Conservation (phyloP, 768 basidiomycete genomes). For the Suillus subalutaceus region DNA sequence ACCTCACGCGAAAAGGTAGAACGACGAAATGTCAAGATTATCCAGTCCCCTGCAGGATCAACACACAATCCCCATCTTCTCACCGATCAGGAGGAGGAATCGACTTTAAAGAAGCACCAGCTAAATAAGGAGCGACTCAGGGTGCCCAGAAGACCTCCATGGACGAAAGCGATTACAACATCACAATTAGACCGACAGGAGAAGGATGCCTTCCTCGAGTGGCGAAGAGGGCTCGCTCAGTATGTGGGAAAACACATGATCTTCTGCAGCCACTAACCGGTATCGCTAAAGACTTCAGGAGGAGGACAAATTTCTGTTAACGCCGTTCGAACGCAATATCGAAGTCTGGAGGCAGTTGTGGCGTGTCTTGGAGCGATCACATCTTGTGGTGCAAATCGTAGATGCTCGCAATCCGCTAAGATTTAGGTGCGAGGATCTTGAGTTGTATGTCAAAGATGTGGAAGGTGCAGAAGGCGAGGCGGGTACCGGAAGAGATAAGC, state of each 20-base stretch:
- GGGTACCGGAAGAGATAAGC: slow-evolving; percentile 72
- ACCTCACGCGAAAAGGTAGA: slow-evolving; percentile 45
- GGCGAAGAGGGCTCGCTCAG: slow-evolving; percentile 92
- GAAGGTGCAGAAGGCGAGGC: slow-evolving; percentile 81
- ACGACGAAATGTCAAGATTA: slow-evolving; percentile 78
- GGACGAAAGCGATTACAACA: slow-evolving; percentile 81
- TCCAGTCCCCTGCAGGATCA: slow-evolving; percentile 53
- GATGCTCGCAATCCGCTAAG: slow-evolving; percentile 93
- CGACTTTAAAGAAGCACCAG: slow-evolving; percentile 69
- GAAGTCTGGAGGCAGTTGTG: slow-evolving; percentile 99
- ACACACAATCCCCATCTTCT: slow-evolving; percentile 86
- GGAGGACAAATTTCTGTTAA: slow-evolving; percentile 82
- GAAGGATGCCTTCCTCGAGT: slow-evolving; percentile 87
- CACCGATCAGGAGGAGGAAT: slow-evolving; percentile 78
- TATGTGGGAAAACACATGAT: slow-evolving; percentile 43
- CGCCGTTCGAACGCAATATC: slow-evolving; percentile 95
- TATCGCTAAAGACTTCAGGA: slow-evolving; percentile 74
- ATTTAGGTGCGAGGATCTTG: slow-evolving; percentile 92
- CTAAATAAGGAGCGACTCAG: slow-evolving; percentile 75
- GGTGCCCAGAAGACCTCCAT: slow-evolving; percentile 88
- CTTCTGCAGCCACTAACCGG: not conserved
- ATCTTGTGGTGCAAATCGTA: slow-evolving; percentile 93
- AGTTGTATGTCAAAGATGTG: slow-evolving; percentile 82
- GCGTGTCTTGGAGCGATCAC: slow-evolving; percentile 94
- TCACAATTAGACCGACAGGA: slow-evolving; percentile 87